Evolutionary conservation across 2,329 filamentous ascomycete species (phyloP).

Genomic region (Colletotrichum gigasporum): DNA sequence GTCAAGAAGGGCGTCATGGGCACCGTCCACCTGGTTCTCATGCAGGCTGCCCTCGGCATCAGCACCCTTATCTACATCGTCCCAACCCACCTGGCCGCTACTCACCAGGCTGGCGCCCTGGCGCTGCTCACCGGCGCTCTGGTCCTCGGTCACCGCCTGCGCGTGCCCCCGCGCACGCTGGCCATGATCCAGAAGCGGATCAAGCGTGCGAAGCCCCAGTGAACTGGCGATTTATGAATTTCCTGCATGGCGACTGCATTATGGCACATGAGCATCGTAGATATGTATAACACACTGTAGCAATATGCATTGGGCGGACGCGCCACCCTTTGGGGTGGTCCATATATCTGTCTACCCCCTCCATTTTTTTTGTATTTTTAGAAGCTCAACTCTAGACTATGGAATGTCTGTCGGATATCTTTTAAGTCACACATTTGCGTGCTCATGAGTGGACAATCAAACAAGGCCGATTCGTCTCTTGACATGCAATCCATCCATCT

Average conservation of each 20-base stretch:
- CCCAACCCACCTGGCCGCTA: slow-evolving; percentile 85
- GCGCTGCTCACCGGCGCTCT: slow-evolving; percentile 85
- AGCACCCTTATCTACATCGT: slow-evolving; percentile 94
- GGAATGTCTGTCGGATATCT: slow-evolving; percentile 29
- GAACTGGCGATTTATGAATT: not conserved
- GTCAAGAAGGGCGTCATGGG: slow-evolving; percentile 78
- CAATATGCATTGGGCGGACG: slow-evolving; percentile 6
- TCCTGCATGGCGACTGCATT: slow-evolving; percentile 24
- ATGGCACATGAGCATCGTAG: slow-evolving; percentile 12
- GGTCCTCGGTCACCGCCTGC: slow-evolving; percentile 80
- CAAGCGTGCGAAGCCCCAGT: slow-evolving; percentile 30
- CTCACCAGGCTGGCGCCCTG: slow-evolving; percentile 91
- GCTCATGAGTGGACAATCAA: slow-evolving; percentile 13
- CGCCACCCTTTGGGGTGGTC: slow-evolving; percentile 12
- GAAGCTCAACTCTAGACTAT: slow-evolving; percentile 33
- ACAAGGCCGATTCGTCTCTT: slow-evolving; percentile 19
- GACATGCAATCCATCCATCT: slow-evolving; percentile 1
- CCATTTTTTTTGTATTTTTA: not conserved
- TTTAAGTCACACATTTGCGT: not conserved
- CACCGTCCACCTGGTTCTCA: slow-evolving; percentile 80
- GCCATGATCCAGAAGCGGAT: slow-evolving; percentile 65
- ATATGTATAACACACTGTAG: slow-evolving; percentile 27
- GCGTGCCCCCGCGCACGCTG: slow-evolving; percentile 74
- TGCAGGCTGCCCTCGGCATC: slow-evolving; percentile 90
- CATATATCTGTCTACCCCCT: not conserved